phyloP scores from a whole-genome alignment of 2,329 filamentous ascomycete species.

The Fusarium continuum region DNA sequence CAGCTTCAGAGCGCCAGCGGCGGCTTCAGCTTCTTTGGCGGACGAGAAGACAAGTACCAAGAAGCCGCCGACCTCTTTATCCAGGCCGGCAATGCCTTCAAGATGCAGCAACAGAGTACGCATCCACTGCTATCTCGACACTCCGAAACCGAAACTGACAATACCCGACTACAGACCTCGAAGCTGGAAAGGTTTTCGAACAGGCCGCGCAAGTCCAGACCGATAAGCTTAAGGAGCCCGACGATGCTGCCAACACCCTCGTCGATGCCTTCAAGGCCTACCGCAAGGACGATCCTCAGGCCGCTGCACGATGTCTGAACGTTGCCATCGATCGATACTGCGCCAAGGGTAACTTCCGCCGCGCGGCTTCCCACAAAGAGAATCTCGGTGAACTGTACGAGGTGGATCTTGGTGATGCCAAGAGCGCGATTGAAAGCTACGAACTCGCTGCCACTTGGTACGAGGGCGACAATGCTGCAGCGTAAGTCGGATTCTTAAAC shows the following conservation, averaged over 20 bases:
- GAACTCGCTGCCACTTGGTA: constrained; percentile 90
- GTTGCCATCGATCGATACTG: constrained; percentile 87
- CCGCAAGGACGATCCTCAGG: constrained; percentile 82
- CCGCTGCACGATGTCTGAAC: constrained; percentile 82
- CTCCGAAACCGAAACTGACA: constrained; percentile 16
- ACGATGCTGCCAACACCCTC: constrained; percentile 89
- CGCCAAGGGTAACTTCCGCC: constrained; percentile 86
- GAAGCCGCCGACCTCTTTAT: constrained; percentile 87
- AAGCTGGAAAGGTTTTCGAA: constrained; percentile 88
- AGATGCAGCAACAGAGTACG: constrained; percentile 84
- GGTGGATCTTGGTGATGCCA: constrained; percentile 78
- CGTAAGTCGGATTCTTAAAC: constrained; percentile 61
- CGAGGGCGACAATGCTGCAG: constrained; percentile 83
- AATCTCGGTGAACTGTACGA: constrained; percentile 88
- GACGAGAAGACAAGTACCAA: constrained; percentile 87
- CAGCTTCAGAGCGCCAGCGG: constrained; percentile 75
- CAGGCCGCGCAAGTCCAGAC: constrained; percentile 83
- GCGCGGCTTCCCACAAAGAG: constrained; percentile 91
- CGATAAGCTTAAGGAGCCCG: constrained; percentile 85
- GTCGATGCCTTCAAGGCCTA: constrained; percentile 97
- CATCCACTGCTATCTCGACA: constrained; percentile 12
- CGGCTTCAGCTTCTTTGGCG: constrained; percentile 91
- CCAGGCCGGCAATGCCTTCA: constrained; percentile 90
- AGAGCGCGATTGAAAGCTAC: constrained; percentile 83
- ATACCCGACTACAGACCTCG: constrained; percentile 67